These are phyloP conservation scores for Penicillium lividum DNA, from an alignment of 495 filamentous ascomycete species.

Conservation along the genomic window DNA sequence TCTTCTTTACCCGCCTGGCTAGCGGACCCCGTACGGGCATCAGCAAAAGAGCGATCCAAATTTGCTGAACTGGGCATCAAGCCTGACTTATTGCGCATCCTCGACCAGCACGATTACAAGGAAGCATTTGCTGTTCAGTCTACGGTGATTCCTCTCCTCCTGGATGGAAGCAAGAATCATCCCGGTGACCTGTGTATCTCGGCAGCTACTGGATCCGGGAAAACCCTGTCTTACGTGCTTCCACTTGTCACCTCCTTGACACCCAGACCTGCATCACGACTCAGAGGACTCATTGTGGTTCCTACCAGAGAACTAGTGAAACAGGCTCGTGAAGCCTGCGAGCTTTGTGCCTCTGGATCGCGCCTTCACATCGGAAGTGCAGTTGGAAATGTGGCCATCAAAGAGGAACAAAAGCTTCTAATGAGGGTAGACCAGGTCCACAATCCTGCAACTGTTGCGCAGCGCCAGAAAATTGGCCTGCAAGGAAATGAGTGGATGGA, in stretches of 20 bases:
- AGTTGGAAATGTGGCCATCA: conserved; percentile 73
- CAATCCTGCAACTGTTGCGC: conserved; percentile 55
- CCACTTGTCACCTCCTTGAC: conserved; percentile 77
- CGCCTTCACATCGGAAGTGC: conserved; percentile 76
- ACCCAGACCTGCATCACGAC: conserved; percentile 54
- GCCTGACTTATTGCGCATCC: conserved; percentile 54
- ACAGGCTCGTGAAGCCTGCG: conserved; percentile 73
- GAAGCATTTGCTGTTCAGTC: conserved; percentile 86
- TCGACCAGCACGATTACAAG: conserved; percentile 65
- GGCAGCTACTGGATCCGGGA: conserved; percentile 90
- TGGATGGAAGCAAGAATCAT: conserved; percentile 56
- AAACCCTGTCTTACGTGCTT: conserved; percentile 88
- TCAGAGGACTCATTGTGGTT: conserved; percentile 79
- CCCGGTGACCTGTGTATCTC: conserved; percentile 82
- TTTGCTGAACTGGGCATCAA: conserved; percentile 65
- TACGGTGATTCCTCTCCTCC: conserved; percentile 72
- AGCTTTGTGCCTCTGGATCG: conserved; percentile 64
- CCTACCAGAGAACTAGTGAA: conserved; percentile 87
- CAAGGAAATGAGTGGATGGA: conserved; percentile 49
- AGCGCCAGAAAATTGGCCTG: conserved; percentile 37
- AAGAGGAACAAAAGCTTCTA: conserved; percentile 69
- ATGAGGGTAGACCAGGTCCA: conserved; percentile 63
- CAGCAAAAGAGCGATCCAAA: conserved; percentile 53
- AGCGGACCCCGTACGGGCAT: conserved; percentile 65
- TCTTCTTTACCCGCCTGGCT: conserved; percentile 67